A percentile compares a stretch with the other conserved stretches of the same genome.
These are phyloP conservation scores for Fusarium poae DNA, from an alignment of 2,329 filamentous ascomycete genomes.

Conservation along the genomic window DNA sequence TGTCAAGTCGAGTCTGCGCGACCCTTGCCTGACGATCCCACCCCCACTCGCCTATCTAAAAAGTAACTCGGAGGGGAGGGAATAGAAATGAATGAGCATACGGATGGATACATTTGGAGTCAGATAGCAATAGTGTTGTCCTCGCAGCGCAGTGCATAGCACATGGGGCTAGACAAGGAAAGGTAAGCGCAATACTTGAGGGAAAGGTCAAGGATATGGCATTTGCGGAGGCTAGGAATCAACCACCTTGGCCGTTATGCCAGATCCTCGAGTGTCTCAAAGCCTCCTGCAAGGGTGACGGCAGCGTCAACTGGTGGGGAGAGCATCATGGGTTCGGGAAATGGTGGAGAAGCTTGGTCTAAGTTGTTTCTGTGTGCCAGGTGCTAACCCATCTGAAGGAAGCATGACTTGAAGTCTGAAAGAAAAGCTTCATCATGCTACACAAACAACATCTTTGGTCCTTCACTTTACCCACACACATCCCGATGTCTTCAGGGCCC, in stretches of 20 bases:
- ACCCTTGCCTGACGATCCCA: slow-evolving; percentile 46
- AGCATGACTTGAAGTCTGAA: slow-evolving; percentile 37
- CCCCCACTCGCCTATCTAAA: slow-evolving; percentile 46
- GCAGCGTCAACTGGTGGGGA: slow-evolving; percentile 43
- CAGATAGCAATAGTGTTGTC: slow-evolving; percentile 38
- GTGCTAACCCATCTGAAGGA: slow-evolving; percentile 21
- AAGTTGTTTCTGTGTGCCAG: slow-evolving; percentile 29
- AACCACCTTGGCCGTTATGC: slow-evolving; percentile 49
- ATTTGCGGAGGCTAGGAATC: slow-evolving; percentile 40
- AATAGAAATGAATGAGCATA: slow-evolving; percentile 34
- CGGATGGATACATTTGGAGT: slow-evolving; percentile 20
- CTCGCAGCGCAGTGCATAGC: slow-evolving; percentile 1
- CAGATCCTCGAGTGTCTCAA: slow-evolving; percentile 50
- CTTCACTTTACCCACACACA: slow-evolving; percentile 30
- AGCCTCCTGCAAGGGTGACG: slow-evolving; percentile 49
- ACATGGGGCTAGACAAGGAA: slow-evolving; percentile 8
- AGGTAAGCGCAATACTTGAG: slow-evolving; percentile 21
- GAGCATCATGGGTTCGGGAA: slow-evolving; percentile 44
- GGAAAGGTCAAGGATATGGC: slow-evolving; percentile 27
- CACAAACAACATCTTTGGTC: slow-evolving; percentile 19
- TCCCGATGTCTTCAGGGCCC: slow-evolving; percentile 33
- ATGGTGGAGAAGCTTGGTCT: slow-evolving; percentile 46
- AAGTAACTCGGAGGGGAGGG: slow-evolving; percentile 37
- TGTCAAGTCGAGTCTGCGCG: slow-evolving; percentile 41
- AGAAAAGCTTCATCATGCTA: slow-evolving; percentile 37